Conservation (phyloP, 192 early-diverging fungal species). For the Allomyces javanicus region DNA sequence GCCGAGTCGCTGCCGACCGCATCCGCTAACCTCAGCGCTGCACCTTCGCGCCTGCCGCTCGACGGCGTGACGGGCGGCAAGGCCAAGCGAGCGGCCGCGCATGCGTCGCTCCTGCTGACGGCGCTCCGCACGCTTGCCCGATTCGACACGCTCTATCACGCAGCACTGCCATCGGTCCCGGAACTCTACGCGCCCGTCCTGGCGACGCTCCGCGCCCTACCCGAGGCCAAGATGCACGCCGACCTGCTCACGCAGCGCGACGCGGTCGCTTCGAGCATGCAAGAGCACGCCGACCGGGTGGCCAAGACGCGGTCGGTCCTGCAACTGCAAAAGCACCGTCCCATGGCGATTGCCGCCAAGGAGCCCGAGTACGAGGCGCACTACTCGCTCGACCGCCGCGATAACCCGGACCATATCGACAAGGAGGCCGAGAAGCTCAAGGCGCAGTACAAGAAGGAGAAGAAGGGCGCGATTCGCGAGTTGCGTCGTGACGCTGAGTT, state of each 20-base stretch:
- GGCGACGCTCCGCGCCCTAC: not conserved
- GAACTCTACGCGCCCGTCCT: slow-evolving; percentile 3
- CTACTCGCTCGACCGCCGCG: slow-evolving; percentile 70
- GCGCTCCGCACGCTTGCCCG: slow-evolving; percentile 17
- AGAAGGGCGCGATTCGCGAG: slow-evolving; percentile 86
- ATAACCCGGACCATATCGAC: slow-evolving; percentile 61
- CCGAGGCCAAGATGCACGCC: slow-evolving; percentile 5
- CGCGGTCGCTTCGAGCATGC: not conserved
- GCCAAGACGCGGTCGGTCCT: slow-evolving; percentile 41
- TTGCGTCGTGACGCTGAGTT: slow-evolving; percentile 86
- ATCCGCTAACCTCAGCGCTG: slow-evolving; percentile 12
- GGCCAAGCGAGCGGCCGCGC: no score
- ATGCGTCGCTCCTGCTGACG: slow-evolving; percentile 16
- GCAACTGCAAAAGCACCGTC: slow-evolving; percentile 61
- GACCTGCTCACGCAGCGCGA: slow-evolving; percentile 2
- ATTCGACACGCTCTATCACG: slow-evolving; percentile 15
- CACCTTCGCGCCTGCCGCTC: slow-evolving; percentile 11
- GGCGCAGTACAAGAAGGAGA: slow-evolving; percentile 73
- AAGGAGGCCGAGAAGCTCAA: slow-evolving; percentile 55
- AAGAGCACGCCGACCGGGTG: slow-evolving; percentile 24
- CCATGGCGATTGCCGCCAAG: slow-evolving; percentile 67
- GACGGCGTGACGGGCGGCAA: slow-evolving; percentile 4
- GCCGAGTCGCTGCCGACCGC: not conserved
- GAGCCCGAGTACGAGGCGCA: slow-evolving; percentile 78
- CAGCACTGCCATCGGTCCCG: not conserved